Conservation (phyloP, 371 early-diverging fungal genomes). For the Chytridium lagenaria region DNA sequence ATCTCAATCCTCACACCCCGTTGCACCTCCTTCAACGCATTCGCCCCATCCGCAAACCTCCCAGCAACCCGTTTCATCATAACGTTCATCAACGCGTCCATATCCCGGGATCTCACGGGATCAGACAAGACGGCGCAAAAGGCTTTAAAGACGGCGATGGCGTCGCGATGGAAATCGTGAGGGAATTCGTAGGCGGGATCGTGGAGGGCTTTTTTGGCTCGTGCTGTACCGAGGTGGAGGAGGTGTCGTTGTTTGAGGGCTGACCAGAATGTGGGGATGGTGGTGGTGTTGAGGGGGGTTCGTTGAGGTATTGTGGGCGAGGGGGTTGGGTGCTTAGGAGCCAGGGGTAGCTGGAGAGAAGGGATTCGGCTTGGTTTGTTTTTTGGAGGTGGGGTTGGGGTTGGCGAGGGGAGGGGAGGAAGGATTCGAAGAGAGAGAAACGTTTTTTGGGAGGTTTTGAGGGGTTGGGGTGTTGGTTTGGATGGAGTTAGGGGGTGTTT, state of each 20-base stretch:
- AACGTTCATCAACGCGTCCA: conserved; percentile 21
- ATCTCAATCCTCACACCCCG: neutral
- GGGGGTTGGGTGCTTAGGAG: conserved; percentile 36
- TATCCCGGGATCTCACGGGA: conserved; percentile 16
- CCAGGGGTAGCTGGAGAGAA: conserved; percentile 39
- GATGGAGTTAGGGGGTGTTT: no score
- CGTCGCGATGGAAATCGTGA: conserved; percentile 42
- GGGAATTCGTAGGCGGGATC: conserved; percentile 47
- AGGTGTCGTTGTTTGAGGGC: conserved; percentile 42
- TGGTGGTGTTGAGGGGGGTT: conserved; percentile 17
- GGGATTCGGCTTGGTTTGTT: neutral
- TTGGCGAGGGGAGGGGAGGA: neutral
- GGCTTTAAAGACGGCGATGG: conserved; percentile 17
- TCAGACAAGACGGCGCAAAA: conserved; percentile 32
- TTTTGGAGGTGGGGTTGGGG: neutral
- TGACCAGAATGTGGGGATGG: conserved; percentile 44
- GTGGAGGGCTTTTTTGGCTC: conserved; percentile 41
- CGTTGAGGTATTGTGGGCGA: conserved; percentile 14
- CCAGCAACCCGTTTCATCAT: conserved; percentile 37
- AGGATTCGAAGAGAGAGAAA: neutral
- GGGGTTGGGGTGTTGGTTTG: no score
- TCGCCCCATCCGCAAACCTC: conserved; percentile 30
- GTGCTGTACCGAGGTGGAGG: conserved; percentile 38
- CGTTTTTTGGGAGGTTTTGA: no score
- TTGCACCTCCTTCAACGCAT: neutral